Base-by-base conservation (phyloP, 2,329 filamentous ascomycete species). In the Cladosporium sp. region DNA sequence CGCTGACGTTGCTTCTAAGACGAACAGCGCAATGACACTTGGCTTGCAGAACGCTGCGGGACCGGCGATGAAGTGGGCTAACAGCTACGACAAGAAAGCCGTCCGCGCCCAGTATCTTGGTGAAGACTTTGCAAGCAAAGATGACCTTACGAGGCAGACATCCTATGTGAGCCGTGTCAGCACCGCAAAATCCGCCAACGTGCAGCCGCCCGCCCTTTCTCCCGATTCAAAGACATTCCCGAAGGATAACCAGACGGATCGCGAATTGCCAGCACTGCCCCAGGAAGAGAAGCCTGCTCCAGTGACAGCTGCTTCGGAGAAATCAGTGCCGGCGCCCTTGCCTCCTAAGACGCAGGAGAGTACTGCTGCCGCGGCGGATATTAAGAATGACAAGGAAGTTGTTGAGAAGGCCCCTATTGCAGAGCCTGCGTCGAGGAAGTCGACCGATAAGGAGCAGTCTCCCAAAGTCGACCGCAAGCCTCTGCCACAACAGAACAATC, bases 41-140 rank as follows among this genome's bases (percentile, higher is more conserved):
- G 91, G 96, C 65, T 86, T 97, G 55, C 78, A 91, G 62, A 89
- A 79, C 47, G 93, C 96, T 67, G 92, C 91, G 15, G 93, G 88
- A 7, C 88, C 90, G 19, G 93, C 93, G 1, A 86, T 99, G 84
- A 95, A 96, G 69, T 99, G 93, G 93, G 89, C 92, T 27, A 92
- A 79, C 68, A 90, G 90, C 62, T 97, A 96, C 66, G 93, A 97
- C 70, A 95, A 93, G 70, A 85, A 93, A 62, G 78, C 85, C 7
- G 85, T 95, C 55, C 84, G 90, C 48, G 84, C 89, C 56, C 84
- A 88, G n/a, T 97, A 97, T 68, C 77, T 97, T 45, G 81, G 83
- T 40, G 85, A 95, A 64, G 74, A 73, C 42, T 82, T 78, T 57
- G 84, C 86, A 37, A 61, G 58, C 32, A 50, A 57, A 41, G 62